Base-by-base conservation (phyloP, 805 yeast species). In the Candida ipomoeae region DNA sequence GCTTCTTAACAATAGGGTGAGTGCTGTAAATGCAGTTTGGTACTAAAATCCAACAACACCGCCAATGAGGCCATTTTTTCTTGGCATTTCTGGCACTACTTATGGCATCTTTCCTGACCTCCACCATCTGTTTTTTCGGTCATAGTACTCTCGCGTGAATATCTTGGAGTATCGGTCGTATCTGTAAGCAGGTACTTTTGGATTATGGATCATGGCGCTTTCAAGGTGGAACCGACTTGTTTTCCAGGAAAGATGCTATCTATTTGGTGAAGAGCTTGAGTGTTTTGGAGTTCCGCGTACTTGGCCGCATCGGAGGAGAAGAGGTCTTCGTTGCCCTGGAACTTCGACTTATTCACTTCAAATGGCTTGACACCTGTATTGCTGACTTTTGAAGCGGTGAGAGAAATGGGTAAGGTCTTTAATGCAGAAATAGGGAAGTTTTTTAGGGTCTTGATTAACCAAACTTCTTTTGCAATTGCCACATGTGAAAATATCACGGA, bases 371-470 rank as follows among this genome's bases (percentile, higher is more conserved):
- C 65, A 2, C 67, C 71, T 11, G 51, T 47, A 35, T 61, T 64
- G 31, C 61, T 59, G 7, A 67, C 48, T 34, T 67, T 60, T 31
- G 70, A 68, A 39, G 73, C 71, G 20, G 79, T 73, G 61, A 80
- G 76, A 29, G 78, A 75, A 41, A 82, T 73, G 11, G 92, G 91
- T 40, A 87, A 67, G 15, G 72, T 73, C 56, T 80, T 75, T 49
- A 89, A 64, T 31, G 78, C 69, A 1, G 73, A 60, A n/a, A 87
- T 59, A 29, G 84, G 82, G 50, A 89, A 74, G 33, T 78, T 80
- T 44, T 78, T 76, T 13, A 96, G 96, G 2, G 87, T 73, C 63
- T 88, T 89, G 52, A 90, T 79, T 55, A 90, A 70, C 92, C 95
- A 89, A 1, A 87, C 64, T 64, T 89, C 83, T 61, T 84, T 81